Conservation (phyloP, 177 flowering plant species). For the Vitis hybrid region DNA sequence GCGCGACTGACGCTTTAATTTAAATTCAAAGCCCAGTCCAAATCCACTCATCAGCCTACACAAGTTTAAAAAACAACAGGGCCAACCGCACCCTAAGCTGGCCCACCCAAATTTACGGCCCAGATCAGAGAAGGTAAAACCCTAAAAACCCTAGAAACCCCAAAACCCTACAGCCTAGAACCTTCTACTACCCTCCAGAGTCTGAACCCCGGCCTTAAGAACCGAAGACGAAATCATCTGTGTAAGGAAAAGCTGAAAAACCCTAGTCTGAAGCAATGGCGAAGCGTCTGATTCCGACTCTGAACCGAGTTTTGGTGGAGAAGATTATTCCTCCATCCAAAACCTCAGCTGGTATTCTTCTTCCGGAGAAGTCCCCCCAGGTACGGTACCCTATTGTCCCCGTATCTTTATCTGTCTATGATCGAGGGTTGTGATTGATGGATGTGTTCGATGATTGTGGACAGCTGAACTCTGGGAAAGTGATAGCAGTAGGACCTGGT, state of each 20-base stretch:
- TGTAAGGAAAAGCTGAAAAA: no score
- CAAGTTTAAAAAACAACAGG: no score
- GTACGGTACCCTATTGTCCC: slow-evolving; percentile 17
- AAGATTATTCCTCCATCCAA: slow-evolving; percentile 64
- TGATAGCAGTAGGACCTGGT: slow-evolving; percentile 78
- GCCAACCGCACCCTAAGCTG: no score
- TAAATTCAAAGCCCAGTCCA: no score
- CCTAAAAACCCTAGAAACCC: slow-evolving; percentile 19
- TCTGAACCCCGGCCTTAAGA: background rate
- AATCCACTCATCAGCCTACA: no score
- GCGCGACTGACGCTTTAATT: no score
- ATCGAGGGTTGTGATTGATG: no score
- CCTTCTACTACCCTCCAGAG: slow-evolving; percentile 15
- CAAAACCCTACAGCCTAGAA: slow-evolving; percentile 27
- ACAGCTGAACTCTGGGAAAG: slow-evolving; percentile 73
- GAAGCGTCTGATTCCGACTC: slow-evolving; percentile 56
- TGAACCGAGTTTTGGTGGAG: slow-evolving; percentile 68
- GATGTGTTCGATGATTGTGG: no score
- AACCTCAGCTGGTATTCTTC: slow-evolving; percentile 59
- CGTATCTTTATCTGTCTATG: background rate
- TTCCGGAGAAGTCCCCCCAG: slow-evolving; percentile 62
- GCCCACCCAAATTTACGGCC: no score
- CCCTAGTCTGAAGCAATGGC: slow-evolving; percentile 33
- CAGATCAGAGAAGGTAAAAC: background rate
- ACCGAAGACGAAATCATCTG: no score